Conservation (phyloP, 2,329 filamentous ascomycete genomes). For the Botryotinia calthae region DNA sequence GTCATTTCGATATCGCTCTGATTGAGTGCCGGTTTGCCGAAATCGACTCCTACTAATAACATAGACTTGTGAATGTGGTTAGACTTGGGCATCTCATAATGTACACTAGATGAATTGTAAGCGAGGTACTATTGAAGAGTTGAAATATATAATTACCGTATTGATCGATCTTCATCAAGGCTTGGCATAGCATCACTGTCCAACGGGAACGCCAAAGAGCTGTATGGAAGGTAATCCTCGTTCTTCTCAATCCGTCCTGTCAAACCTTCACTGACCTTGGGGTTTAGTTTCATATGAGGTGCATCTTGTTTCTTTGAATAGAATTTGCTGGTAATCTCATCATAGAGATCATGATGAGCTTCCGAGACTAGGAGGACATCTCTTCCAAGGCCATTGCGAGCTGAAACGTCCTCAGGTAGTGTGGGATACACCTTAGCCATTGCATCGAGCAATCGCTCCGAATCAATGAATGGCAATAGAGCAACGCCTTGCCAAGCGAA, state of each 20-base stretch:
- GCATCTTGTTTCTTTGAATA: conserved; percentile 83
- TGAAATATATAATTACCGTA: conserved; percentile 59
- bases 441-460: conserved; percentile 76
- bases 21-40: conserved; percentile 70
- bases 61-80: conserved; percentile 84
- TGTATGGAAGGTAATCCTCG: conserved; percentile 79
- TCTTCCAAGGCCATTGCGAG: conserved; percentile 74
- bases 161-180: conserved; percentile 80
- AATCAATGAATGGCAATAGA: conserved; percentile 92
- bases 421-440: conserved; percentile 81
- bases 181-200: conserved; percentile 68
- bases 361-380: conserved; percentile 86
- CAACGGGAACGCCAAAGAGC: conserved; percentile 74
- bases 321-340: conserved; percentile 79
- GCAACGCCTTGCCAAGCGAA: conserved; percentile 97
- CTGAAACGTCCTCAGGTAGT: conserved; percentile 71
- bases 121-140: not conserved
- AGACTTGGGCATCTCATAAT: conserved; percentile 77
- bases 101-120: conserved; percentile 57
- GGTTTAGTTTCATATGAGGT: conserved; percentile 68
- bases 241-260: conserved; percentile 80
- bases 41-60: conserved; percentile 79
- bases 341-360: conserved; percentile 73
- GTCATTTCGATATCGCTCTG: conserved; percentile 72
- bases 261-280: conserved; percentile 71